Conservation (phyloP, 495 filamentous ascomycete species). For the Emericellopsis terricola region DNA sequence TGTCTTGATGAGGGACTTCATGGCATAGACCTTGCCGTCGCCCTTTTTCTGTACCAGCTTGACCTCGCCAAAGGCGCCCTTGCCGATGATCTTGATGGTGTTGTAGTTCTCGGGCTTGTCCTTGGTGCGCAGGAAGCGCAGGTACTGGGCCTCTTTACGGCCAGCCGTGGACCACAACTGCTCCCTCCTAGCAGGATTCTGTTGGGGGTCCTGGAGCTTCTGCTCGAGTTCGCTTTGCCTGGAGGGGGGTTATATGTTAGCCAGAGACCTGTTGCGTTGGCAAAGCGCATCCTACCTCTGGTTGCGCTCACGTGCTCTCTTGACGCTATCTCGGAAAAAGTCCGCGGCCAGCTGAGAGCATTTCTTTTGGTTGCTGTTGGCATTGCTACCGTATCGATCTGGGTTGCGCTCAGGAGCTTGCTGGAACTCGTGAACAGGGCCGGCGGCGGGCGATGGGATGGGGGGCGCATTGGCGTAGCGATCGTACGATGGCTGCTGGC, state of each 20-base stretch:
- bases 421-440: constrained; percentile 27
- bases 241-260: constrained; percentile 1
- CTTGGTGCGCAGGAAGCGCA: constrained; percentile 86
- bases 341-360: constrained; percentile 60
- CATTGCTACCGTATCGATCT: constrained; percentile 46
- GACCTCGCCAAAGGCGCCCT: constrained; percentile 97
- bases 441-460: constrained; percentile 30
- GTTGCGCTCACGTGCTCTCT: constrained; percentile 79
- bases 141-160: constrained; percentile 72
- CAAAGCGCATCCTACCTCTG: constrained; percentile 49
- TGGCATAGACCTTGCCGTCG: constrained; percentile 93
- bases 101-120: constrained; percentile 83
- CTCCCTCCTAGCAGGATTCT: constrained; percentile 57
- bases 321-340: constrained; percentile 94
- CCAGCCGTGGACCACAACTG: constrained; percentile 60
- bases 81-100: constrained; percentile 94
- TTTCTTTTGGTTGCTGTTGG: constrained; percentile 56
- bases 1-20: constrained; percentile 95
- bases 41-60: constrained; percentile 88
- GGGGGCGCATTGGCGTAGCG: constrained; percentile 41
- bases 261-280: not conserved
- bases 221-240: constrained; percentile 85
- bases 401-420: constrained; percentile 52
- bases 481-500: constrained; percentile 37
- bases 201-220: constrained; percentile 51